Conservation (phyloP, 2,329 filamentous ascomycete species). For the Hymenoscyphus linearis region DNA sequence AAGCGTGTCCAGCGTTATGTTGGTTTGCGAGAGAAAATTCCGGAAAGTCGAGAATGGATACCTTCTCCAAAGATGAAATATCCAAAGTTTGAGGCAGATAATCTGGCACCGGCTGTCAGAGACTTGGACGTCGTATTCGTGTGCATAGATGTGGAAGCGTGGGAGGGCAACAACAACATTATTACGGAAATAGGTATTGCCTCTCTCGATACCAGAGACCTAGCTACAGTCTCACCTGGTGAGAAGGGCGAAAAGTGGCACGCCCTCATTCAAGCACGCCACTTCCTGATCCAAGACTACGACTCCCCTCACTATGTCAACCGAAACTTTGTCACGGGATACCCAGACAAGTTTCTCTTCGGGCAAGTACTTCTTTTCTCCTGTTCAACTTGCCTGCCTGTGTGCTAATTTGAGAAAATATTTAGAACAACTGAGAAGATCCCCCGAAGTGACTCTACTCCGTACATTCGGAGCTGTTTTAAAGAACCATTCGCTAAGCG, state of each 20-base stretch:
- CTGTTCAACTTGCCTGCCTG: background rate
- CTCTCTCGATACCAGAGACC: conserved; percentile 63
- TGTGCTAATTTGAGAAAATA: background rate
- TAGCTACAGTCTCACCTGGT: conserved; percentile 54
- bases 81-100: conserved; percentile 39
- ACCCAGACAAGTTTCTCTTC: conserved; percentile 70
- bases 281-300: conserved; percentile 73
- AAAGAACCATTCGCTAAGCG: conserved; percentile 45
- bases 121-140: conserved; percentile 63
- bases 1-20: conserved; percentile 65
- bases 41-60: conserved; percentile 22
- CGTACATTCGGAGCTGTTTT: conserved; percentile 49
- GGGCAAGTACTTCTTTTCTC: conserved; percentile 44
- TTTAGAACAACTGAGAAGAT: conserved; percentile 50
- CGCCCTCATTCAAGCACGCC: conserved; percentile 58
- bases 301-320: conserved; percentile 55
- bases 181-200: conserved; percentile 87
- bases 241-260: conserved; percentile 60
- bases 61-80: conserved; percentile 26
- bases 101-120: conserved; percentile 41
- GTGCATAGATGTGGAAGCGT: conserved; percentile 77
- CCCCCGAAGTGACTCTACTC: conserved; percentile 38
- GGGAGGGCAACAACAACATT: conserved; percentile 58
- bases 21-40: conserved; percentile 49
- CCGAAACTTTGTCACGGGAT: conserved; percentile 61